Conservation (phyloP, 129 eudicot genomes). For the Artemisia annua region DNA sequence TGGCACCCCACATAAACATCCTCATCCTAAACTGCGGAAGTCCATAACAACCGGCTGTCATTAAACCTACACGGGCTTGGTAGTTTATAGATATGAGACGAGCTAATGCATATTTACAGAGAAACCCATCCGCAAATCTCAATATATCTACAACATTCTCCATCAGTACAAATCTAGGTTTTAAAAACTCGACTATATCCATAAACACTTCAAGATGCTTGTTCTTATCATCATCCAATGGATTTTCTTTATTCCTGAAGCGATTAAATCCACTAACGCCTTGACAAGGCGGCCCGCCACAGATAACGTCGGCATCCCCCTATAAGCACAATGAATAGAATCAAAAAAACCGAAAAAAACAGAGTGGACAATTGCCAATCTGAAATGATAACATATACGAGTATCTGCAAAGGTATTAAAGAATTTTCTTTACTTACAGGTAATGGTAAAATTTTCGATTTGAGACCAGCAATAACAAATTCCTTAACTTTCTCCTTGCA, state of each 20-base stretch:
- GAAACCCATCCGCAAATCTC: conserved; percentile 63
- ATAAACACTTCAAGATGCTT: conserved; percentile 70
- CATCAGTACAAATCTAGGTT: conserved; percentile 72
- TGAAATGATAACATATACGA: not conserved
- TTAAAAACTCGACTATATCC: conserved; percentile 61
- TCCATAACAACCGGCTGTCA: conserved; percentile 92
- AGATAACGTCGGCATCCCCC: conserved; percentile 78
- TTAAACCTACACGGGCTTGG: conserved; percentile 76
- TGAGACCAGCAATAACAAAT: conserved; percentile 58
- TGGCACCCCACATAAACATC: conserved; percentile 91
- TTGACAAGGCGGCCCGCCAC: conserved; percentile 98
- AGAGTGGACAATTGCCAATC: not conserved
- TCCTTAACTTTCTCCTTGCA: conserved; percentile 54
- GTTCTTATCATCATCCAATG: conserved; percentile 68
- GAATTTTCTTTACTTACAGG: conserved; percentile 55
- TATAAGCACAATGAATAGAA: conserved; percentile 4
- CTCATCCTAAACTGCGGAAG: conserved; percentile 89
- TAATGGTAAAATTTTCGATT: conserved; percentile 61
- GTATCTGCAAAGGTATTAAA: too few relatives aligned
- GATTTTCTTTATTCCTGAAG: conserved; percentile 52
- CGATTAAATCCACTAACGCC: conserved; percentile 94
- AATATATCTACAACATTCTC: conserved; percentile 85
- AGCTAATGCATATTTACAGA: conserved; percentile 75
- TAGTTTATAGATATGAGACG: conserved; percentile 73
- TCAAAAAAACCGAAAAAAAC: not conserved